Percentiles rank a stretch among this genome's conserved stretches.
phyloP scores from a whole-genome alignment of 1,284 basidiomycete genomes.

The Anthracocystis walkeri region DNA sequence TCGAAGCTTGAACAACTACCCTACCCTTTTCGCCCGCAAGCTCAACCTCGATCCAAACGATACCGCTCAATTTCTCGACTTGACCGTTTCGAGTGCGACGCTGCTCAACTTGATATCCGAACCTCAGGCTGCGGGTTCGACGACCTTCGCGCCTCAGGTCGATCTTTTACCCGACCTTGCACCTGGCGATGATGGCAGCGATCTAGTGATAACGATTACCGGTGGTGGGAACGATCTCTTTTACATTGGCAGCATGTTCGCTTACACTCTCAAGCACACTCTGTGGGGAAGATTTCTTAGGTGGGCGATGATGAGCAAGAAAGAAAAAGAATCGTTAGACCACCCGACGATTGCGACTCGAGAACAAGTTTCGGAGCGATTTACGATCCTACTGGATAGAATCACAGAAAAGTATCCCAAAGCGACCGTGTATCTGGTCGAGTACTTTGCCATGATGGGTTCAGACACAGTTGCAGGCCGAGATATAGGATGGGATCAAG shows the following conservation, averaged over 20 bases:
- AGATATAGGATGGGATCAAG: constrained; percentile 15
- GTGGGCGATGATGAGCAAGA: constrained; percentile 1
- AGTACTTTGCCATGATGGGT: constrained; percentile 36
- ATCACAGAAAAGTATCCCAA: constrained; percentile 14
- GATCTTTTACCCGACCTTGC: constrained; percentile 1
- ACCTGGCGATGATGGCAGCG: constrained; percentile 14
- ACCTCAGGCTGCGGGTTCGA: constrained; percentile 20
- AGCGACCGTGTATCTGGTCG: constrained; percentile 27
- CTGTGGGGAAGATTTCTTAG: constrained; percentile 23
- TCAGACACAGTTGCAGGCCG: constrained; percentile 15
- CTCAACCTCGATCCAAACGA: constrained; percentile 13
- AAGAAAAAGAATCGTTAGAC: constrained; percentile 7
- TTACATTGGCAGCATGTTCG: constrained; percentile 41
- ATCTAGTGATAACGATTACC: constrained; percentile 27
- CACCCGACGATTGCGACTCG: constrained; percentile 19
- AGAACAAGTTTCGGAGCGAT: constrained; percentile 15
- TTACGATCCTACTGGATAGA: constrained; percentile 15
- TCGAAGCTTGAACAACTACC: constrained; percentile 36
- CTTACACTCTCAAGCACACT: constrained; percentile 19
- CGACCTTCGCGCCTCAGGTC: constrained; percentile 25
- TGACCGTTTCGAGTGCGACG: constrained; percentile 33
- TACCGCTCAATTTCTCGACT: constrained; percentile 18
- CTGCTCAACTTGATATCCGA: constrained; percentile 27
- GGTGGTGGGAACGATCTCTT: constrained; percentile 39
- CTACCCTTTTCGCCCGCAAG: constrained; percentile 20